phyloP scores from a whole-genome alignment of 1,284 basidiomycete species.

The Cutaneotrichosporon cutaneum region DNA sequence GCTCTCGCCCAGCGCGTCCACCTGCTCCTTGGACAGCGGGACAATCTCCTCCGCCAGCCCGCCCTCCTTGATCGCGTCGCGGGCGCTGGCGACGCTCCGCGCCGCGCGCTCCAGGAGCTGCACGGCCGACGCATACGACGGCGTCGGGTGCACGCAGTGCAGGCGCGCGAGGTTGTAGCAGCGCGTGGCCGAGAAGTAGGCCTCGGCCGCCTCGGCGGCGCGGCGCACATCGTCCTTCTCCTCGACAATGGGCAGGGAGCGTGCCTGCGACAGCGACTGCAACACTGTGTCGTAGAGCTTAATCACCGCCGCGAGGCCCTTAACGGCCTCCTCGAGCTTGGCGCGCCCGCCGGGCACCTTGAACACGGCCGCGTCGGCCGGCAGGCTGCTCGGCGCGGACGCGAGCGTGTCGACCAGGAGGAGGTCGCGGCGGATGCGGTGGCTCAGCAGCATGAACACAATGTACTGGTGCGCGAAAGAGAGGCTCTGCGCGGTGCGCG shows the following conservation, averaged over 20 bases:
- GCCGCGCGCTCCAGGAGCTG: conserved; percentile 42
- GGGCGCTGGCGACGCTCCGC: conserved; percentile 32
- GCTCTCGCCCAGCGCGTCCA: conserved; percentile 59
- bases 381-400: conserved; percentile 46
- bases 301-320: conserved; percentile 72
- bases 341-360: conserved; percentile 42
- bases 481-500: conserved; percentile 52
- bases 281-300: conserved; percentile 82
- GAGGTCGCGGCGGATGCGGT: conserved; percentile 82
- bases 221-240: conserved; percentile 76
- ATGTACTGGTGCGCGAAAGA: conserved; percentile 82
- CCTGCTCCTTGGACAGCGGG: conserved; percentile 33
- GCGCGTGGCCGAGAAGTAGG: conserved; percentile 67
- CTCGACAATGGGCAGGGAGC: conserved; percentile 77
- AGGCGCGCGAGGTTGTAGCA: conserved; percentile 49
- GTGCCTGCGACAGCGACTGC: conserved; percentile 78
- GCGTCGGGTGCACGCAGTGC: conserved; percentile 50
- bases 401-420: conserved; percentile 69
- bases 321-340: conserved; percentile 58
- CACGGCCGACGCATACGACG: conserved; percentile 45
- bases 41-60: conserved; percentile 41
- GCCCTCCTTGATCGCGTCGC: conserved; percentile 29
- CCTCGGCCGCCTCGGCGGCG: conserved; percentile 70
- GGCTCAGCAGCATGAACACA: conserved; percentile 77
- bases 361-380: conserved; percentile 39